phyloP scores from a whole-genome alignment of 2,329 filamentous ascomycete species.

The Aspergillus puulaauensis region DNA sequence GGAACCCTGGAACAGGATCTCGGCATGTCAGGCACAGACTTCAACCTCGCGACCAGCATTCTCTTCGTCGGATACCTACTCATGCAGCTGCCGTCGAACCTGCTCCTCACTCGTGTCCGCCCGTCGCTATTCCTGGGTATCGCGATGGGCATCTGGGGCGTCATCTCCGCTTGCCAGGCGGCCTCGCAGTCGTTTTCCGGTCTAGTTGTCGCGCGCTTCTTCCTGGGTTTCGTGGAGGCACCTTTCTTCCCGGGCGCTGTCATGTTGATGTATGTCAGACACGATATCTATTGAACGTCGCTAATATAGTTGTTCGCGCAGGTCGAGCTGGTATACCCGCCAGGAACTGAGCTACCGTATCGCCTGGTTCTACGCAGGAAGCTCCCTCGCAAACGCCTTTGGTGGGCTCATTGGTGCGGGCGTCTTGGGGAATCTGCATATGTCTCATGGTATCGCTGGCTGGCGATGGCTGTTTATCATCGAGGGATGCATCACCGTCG shows the following conservation, averaged over 20 bases:
- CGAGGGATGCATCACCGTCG: constrained; percentile 40
- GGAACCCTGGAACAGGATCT: constrained; percentile 56
- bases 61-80: constrained; percentile 60
- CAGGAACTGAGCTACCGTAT: constrained; percentile 52
- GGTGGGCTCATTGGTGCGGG: constrained; percentile 53
- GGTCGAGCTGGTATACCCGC: constrained; percentile 67
- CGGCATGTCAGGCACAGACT: constrained; percentile 56
- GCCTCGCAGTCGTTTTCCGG: constrained; percentile 42
- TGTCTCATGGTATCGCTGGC: constrained; percentile 27
- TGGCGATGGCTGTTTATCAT: constrained; percentile 42
- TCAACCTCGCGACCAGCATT: constrained; percentile 56
- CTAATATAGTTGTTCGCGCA: constrained; percentile 5
- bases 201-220: constrained; percentile 42
- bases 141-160: constrained; percentile 37
- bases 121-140: constrained; percentile 55
- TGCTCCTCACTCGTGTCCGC: constrained; percentile 54
- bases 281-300: too few relatives aligned
- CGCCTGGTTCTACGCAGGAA: constrained; percentile 50
- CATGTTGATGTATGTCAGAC: constrained; percentile 49
- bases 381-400: constrained; percentile 52
- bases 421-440: constrained; percentile 43
- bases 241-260: constrained; percentile 63
- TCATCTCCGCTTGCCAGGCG: constrained; percentile 33
- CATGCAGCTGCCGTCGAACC: constrained; percentile 63
- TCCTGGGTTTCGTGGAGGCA: constrained; percentile 40